These are phyloP conservation scores for Metrosideros polymorpha DNA, from an alignment of 441 rosid genomes.

Conservation along the genomic window DNA sequence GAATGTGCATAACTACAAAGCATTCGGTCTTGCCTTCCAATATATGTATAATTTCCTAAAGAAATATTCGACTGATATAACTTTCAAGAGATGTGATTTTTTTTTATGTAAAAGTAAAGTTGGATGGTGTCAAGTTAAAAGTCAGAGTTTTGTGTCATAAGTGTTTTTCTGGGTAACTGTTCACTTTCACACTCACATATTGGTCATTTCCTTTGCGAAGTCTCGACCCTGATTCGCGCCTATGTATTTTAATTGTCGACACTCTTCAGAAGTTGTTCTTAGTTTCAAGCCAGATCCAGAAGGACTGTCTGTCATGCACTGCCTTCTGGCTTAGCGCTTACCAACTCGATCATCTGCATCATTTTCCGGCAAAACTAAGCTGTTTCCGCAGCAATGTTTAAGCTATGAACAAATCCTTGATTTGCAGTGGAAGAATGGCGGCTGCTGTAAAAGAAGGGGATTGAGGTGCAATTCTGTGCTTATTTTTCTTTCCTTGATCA, in stretches of 20 bases:
- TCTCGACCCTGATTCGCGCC: rapidly evolving
- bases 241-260: neutral
- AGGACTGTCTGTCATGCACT: neutral
- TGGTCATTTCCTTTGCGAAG: neutral
- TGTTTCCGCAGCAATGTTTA: no score
- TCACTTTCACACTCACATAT: neutral
- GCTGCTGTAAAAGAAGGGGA: no score
- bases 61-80: no score
- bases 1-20: rapidly evolving
- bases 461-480: no score
- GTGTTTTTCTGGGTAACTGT: neutral
- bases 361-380: no score
- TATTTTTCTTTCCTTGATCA: no score
- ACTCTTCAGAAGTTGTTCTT: neutral
- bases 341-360: no score
- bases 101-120: neutral
- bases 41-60: neutral
- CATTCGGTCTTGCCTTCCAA: neutral
- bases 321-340: neutral
- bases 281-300: neutral
- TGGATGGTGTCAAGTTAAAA: no score
- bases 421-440: no score
- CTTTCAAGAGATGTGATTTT: neutral
- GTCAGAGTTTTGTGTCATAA: rapidly evolving
- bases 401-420: no score